Base-by-base conservation (phyloP, 1,284 basidiomycete genomes). In the Ganoderma multipileum region DNA sequence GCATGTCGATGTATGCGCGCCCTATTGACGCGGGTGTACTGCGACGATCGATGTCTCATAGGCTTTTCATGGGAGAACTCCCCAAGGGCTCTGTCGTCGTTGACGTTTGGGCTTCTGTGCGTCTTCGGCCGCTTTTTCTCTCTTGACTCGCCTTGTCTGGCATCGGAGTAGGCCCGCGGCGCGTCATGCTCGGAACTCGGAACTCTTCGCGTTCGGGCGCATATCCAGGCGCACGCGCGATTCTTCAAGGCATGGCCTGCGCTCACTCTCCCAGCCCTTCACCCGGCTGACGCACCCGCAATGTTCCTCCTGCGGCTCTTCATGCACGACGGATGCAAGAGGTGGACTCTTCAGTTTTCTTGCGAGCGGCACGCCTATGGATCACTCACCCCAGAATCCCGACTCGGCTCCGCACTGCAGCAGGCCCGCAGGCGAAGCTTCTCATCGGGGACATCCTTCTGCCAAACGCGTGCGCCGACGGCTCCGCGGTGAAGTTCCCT, bases 231-330 rank as follows among this genome's bases (percentile, higher is more conserved):
- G 72, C 66, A 89, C 84, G 3, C 89, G 92, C 68, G 89, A 91
- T 91, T 92, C 75, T 91, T 92, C 76, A 83, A 83, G 11, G 82
- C 86, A 2, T 72, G 71, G 68, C 61, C 61, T 23, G 60, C 68
- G 30, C 58, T 71, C 9, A 55, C 5, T 20, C 59, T 69, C 8
- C 59, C 71, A 1, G 58, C 58, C 1, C 62, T 65, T 26, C 41
- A 50, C 0, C 39, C 66, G 2, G 50, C 54, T 11, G 62, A 39
- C 50, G 38, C 64, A 1, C 72, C 73, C 2, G 83, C 88, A 0
- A 84, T 91, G 28, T 92, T 89, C 77, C 80, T 92, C 39, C 81
- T 92, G 44, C 87, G 90, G 14, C 87, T 89, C 23, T 84, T 92
- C 55, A 79, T 90, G 59, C 91, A 92, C 74, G 90, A 92, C 75